Base-by-base conservation (phyloP, 225 moss, liverwort and hornwort species). In the Neckera pumila region DNA sequence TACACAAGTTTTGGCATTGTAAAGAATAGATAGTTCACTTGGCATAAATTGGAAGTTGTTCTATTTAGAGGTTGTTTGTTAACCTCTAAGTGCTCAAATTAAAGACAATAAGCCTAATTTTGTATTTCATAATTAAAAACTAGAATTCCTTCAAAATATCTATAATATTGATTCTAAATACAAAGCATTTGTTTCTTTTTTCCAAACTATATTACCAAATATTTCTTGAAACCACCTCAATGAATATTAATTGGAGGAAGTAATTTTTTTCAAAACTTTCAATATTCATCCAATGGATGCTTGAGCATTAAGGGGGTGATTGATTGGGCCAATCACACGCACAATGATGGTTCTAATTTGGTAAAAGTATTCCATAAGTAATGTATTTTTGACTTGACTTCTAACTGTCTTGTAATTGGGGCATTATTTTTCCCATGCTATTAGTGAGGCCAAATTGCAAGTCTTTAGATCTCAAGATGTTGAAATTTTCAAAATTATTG, bases 371-470 rank as follows among this genome's bases (percentile, higher is more conserved):
- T 75, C 20, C 12, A 20, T 7, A 75, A 49, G 7, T 33, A 33
- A 49, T 2, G 1, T 49, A 3, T 20, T 49, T 33, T 49, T 13
- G 21, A 21, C 3, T 49, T 51, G 34, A 13, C 34, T 34, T 51
- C 34, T 10, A 34, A 51, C n/a, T n/a, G n/a, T n/a, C 13, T 51
- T 51, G 34, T 51, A 76, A 22, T 8, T 34, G 3, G 13, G 34
- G 21, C 12, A 34, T 0, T 8, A 0, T 15, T 72, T 43, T 27
- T 2, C 9, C 9, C 0, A 0, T 27, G 10, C 12, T 42, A 71
- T 5, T 42, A 71, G 42, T 26, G 2, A 70, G 25, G 26, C 26
- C 26, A 9, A 70, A 26, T 70, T 26, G 2, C 5, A 70, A 15
- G 70, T 26, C 26, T 70, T 70, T 26, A 70, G 4, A 15, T 70